A percentile compares a stretch with the other conserved stretches of the same genome.
Conservation (phyloP, 140 eudicot genomes). For the Stevia rebaudiana region DNA sequence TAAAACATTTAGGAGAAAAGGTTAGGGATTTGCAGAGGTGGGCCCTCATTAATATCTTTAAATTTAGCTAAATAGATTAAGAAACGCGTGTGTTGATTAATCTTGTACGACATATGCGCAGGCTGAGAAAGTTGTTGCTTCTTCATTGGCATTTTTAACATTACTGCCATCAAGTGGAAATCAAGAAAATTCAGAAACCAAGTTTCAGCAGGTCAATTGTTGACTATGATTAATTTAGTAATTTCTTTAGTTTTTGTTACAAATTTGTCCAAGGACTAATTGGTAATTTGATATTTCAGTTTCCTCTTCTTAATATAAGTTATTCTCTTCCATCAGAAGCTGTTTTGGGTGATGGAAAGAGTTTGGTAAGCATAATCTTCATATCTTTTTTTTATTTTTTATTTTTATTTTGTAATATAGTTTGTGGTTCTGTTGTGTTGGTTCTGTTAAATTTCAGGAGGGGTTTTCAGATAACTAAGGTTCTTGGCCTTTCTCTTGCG, state of each 20-base stretch:
- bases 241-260: neutral
- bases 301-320: slow-evolving; percentile 88
- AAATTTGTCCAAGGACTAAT: slow-evolving; percentile 4
- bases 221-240: too few species aligned
- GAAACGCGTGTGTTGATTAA: neutral
- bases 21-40: slow-evolving; percentile 76
- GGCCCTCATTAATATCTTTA: slow-evolving; percentile 6
- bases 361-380: slow-evolving; percentile 51
- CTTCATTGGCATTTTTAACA: slow-evolving; percentile 57
- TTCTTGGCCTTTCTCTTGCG: too few species aligned
- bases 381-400: neutral
- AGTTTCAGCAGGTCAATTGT: slow-evolving; percentile 64
- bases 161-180: slow-evolving; percentile 27
- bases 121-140: slow-evolving; percentile 78
- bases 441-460: too few species aligned
- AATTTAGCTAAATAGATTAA: neutral
- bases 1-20: too few species aligned
- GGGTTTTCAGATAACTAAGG: too few species aligned
- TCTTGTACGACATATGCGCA: slow-evolving; percentile 30
- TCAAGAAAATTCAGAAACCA: slow-evolving; percentile 27
- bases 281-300: slow-evolving; percentile 39
- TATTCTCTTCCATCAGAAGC: slow-evolving; percentile 92
- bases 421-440: too few species aligned
- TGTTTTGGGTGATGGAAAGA: slow-evolving; percentile 54
- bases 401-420: too few species aligned